Evolutionary conservation across 768 basidiomycete genomes (phyloP).

Genomic region (Rhodosporidiobolus odoratus): DNA sequence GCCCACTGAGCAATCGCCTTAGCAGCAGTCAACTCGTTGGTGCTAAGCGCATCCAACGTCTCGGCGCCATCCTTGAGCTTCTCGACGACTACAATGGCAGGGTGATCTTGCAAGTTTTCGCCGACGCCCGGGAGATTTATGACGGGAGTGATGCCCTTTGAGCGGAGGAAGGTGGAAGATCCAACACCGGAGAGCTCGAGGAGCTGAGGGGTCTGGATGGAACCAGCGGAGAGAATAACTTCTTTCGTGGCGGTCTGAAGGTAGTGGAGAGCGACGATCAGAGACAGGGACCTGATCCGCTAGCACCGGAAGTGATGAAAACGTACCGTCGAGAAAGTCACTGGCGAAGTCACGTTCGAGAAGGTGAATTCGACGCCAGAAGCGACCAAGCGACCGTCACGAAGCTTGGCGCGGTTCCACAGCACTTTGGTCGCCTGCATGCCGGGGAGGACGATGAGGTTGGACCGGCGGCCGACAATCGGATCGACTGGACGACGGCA

Average conservation of each 20-base stretch:
- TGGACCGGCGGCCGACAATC: conserved; percentile 28
- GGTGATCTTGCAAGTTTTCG: conserved; percentile 48
- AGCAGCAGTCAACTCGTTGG: neutral
- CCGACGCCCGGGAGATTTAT: conserved; percentile 52
- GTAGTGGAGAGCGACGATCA: no score
- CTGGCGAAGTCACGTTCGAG: neutral
- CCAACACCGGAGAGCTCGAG: conserved; percentile 35
- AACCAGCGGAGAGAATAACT: conserved; percentile 39
- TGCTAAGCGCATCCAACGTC: conserved; percentile 18
- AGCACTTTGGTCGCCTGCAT: conserved; percentile 46
- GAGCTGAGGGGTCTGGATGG: conserved; percentile 31
- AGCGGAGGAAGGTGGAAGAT: conserved; percentile 7
- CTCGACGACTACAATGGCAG: conserved; percentile 7
- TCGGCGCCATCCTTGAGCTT: conserved; percentile 12
- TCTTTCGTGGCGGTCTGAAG: conserved; percentile 23
- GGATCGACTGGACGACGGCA: conserved; percentile 15
- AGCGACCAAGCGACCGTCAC: neutral
- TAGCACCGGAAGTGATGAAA: no score
- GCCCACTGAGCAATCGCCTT: conserved; percentile 14
- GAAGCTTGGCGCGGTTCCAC: neutral
- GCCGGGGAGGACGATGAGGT: conserved; percentile 48
- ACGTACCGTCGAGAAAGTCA: neutral
- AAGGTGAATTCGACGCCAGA: conserved; percentile 24
- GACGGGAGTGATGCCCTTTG: conserved; percentile 41
- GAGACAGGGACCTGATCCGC: no score